phyloP scores from a whole-genome alignment of 768 basidiomycete genomes.

The Mycena belliarum region DNA sequence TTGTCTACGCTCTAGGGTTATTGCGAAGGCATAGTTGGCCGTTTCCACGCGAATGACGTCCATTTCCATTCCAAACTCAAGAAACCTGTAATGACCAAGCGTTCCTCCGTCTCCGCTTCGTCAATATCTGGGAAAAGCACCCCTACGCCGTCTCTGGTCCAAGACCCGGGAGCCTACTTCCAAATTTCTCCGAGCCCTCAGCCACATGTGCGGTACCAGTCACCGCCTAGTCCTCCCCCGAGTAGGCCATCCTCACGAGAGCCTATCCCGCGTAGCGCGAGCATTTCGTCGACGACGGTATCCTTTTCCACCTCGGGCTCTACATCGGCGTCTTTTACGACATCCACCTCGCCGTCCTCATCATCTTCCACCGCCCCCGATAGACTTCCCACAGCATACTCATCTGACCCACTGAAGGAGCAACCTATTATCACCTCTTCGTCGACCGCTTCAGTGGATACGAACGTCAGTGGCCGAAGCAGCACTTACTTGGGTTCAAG shows the following conservation, averaged over 20 bases:
- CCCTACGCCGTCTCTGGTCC: constrained; percentile 11
- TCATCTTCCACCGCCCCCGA: constrained; percentile 5
- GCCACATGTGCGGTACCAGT: constrained; percentile 8
- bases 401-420: constrained; percentile 7
- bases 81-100: constrained; percentile 76
- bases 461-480: constrained; percentile 17
- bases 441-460: constrained; percentile 18
- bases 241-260: constrained; percentile 13
- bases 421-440: constrained; percentile 8
- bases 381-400: constrained; percentile 8
- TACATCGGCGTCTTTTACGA: constrained; percentile 4
- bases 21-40: constrained; percentile 86
- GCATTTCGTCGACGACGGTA: constrained; percentile 15
- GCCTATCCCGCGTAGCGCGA: constrained; percentile 10
- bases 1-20: constrained; percentile 55
- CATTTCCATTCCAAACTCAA: constrained; percentile 75
- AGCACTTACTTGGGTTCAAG: constrained; percentile 15
- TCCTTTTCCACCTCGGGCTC: constrained; percentile 8
- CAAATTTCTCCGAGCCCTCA: constrained; percentile 8
- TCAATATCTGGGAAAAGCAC: constrained; percentile 18
- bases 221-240: constrained; percentile 21
- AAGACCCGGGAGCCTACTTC: background rate
- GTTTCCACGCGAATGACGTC: constrained; percentile 65
- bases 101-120: constrained; percentile 42
- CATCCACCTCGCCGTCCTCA: constrained; percentile 9